These are phyloP conservation scores for Lomentospora prolificans DNA, from an alignment of 2,329 filamentous ascomycete species.

Conservation along the genomic window DNA sequence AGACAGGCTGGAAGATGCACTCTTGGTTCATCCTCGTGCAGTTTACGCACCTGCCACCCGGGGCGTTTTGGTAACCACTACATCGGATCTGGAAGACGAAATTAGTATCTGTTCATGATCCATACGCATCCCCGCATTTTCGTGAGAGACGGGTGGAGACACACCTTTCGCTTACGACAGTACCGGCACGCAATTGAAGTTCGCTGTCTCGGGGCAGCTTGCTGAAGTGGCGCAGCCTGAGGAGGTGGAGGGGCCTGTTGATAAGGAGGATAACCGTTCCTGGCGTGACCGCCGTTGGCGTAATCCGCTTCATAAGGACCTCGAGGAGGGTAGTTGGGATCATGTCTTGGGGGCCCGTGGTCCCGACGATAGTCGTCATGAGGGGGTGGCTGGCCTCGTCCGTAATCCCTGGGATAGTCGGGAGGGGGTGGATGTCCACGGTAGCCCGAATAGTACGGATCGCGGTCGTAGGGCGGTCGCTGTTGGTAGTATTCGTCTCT, in stretches of 20 bases:
- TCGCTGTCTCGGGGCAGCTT: conserved; percentile 46
- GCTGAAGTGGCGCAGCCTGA: conserved; percentile 15
- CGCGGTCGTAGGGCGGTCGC: conserved; percentile 26
- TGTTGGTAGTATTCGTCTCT: conserved; percentile 5
- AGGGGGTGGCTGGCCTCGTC: conserved; percentile 22
- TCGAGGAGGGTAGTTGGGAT: conserved; percentile 19
- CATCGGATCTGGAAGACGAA: conserved; percentile 40
- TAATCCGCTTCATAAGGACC: conserved; percentile 24
- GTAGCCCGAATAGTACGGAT: conserved; percentile 25
- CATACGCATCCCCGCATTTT: not conserved
- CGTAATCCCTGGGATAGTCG: conserved; percentile 17
- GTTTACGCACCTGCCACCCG: conserved; percentile 50
- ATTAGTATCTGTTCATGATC: conserved; percentile 1
- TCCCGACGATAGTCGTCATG: conserved; percentile 26
- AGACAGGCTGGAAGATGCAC: conserved; percentile 51
- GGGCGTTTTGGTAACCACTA: conserved; percentile 49
- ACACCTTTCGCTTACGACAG: conserved; percentile 51
- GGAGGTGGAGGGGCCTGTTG: conserved; percentile 1
- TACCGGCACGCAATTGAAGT: conserved; percentile 53
- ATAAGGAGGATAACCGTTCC: conserved; percentile 16
- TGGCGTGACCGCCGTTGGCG: conserved; percentile 24
- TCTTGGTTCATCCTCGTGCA: conserved; percentile 53
- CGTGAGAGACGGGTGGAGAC: not conserved
- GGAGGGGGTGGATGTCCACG: conserved; percentile 20
- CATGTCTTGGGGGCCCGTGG: conserved; percentile 17